These are phyloP conservation scores for Manihot esculenta DNA, from an alignment of 441 rosid genomes.

Conservation along the genomic window DNA sequence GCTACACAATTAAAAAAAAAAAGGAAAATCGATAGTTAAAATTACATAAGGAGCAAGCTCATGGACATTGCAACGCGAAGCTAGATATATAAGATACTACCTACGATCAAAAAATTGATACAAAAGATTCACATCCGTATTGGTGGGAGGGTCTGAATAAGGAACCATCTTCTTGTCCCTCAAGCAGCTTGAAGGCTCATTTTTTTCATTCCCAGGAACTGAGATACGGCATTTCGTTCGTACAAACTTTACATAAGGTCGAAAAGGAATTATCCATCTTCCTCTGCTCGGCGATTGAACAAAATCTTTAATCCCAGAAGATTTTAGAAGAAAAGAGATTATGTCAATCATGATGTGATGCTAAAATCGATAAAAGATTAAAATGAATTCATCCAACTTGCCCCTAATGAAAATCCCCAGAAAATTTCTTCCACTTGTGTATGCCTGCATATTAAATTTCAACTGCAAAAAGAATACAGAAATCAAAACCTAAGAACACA, in stretches of 20 bases:
- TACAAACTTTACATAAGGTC: slow-evolving; percentile 36
- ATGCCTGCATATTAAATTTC: slow-evolving; percentile 24
- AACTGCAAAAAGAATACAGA: not conserved
- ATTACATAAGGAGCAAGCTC: not conserved
- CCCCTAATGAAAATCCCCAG: slow-evolving; percentile 35
- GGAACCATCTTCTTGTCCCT: slow-evolving; percentile 66
- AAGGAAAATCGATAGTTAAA: not conserved
- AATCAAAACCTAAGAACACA: not conserved
- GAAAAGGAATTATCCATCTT: slow-evolving; percentile 23
- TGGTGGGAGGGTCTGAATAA: slow-evolving; percentile 71
- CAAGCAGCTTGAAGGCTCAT: slow-evolving; percentile 32
- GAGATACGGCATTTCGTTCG: slow-evolving; percentile 54
- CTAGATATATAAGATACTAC: slow-evolving; percentile 27
- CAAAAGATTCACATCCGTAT: slow-evolving; percentile 52
- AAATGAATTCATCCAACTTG: slow-evolving; percentile 25
- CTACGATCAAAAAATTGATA: slow-evolving; percentile 66
- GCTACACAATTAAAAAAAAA: slow-evolving; percentile 36
- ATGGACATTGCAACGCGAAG: no score
- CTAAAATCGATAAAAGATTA: not conserved
- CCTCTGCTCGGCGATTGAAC: slow-evolving; percentile 27
- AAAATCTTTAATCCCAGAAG: slow-evolving; percentile 27
- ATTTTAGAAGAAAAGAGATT: not conserved
- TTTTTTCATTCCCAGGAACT: slow-evolving; percentile 41
- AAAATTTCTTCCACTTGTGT: slow-evolving; percentile 25
- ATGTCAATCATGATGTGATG: slow-evolving; percentile 1